Conservation (phyloP, 768 basidiomycete genomes). For the Lactarius trivialis region DNA sequence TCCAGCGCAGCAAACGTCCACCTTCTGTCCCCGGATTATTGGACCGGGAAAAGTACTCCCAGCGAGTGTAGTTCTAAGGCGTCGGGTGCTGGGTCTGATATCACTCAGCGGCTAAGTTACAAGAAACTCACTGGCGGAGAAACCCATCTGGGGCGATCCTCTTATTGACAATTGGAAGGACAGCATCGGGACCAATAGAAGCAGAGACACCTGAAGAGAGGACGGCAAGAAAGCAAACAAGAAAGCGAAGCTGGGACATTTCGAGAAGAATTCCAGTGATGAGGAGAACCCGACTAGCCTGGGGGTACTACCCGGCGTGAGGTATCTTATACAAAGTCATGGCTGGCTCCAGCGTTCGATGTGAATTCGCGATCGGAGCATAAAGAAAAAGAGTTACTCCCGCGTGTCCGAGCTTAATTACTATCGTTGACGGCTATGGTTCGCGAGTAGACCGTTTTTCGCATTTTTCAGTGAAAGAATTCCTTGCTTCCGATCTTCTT, state of each 20-base stretch:
- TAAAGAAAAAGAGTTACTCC: too few species aligned
- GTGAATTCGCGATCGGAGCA: too few species aligned
- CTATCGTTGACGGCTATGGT: too few species aligned
- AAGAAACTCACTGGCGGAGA: conserved; percentile 10
- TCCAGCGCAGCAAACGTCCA: neutral
- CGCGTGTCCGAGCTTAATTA: neutral
- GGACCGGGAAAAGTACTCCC: conserved; percentile 6
- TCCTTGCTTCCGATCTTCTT: too few species aligned
- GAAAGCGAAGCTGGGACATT: conserved; percentile 6
- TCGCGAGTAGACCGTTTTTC: too few species aligned
- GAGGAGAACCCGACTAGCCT: neutral
- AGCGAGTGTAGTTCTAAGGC: conserved; percentile 7
- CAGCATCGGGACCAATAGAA: neutral
- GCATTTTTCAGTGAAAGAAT: too few species aligned
- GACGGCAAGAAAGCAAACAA: neutral
- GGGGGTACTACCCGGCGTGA: too few species aligned
- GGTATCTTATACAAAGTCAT: too few species aligned
- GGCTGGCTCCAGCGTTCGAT: too few species aligned
- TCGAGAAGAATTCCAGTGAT: neutral
- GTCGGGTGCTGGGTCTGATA: neutral
- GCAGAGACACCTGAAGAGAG: neutral
- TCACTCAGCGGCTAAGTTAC: too few species aligned
- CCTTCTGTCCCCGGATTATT: conserved; percentile 8
- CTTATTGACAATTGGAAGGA: conserved; percentile 4
- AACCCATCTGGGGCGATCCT: conserved; percentile 17